Evolutionary conservation across 495 filamentous ascomycete species (phyloP).

Genomic region (Bathelium albidoporum): DNA sequence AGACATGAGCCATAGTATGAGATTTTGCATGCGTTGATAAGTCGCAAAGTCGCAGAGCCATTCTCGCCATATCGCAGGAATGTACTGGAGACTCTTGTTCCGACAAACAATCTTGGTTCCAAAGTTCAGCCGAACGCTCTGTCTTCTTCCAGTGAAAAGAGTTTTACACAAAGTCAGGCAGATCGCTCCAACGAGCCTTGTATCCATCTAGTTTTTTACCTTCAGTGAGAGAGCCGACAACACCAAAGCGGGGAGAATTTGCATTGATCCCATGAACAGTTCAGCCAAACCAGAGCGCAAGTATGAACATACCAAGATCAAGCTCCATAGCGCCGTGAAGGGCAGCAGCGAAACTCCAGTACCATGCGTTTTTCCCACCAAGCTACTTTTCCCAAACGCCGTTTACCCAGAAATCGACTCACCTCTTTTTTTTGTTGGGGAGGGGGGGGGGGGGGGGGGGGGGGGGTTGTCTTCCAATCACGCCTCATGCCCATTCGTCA

Average conservation of each 20-base stretch:
- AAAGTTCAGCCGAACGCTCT: background rate
- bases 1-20: too few species aligned
- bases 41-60: background rate
- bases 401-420: too few species aligned
- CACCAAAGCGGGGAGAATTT: constrained; percentile 1
- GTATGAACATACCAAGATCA: background rate
- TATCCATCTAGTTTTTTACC: background rate
- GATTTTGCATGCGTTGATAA: background rate
- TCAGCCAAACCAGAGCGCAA: background rate
- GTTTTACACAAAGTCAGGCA: background rate
- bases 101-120: background rate
- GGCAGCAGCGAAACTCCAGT: background rate
- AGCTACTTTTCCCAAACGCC: background rate
- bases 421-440: too few species aligned
- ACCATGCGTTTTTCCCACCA: background rate
- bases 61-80: too few species aligned
- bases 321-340: background rate
- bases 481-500: background rate
- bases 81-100: too few species aligned
- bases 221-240: background rate
- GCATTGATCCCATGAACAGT: background rate
- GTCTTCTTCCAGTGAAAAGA: background rate
- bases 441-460: too few species aligned
- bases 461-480: too few species aligned
- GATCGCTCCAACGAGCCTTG: background rate